phyloP scores from a whole-genome alignment of 2,329 filamentous ascomycete genomes.

The Botrytis fragariae region DNA sequence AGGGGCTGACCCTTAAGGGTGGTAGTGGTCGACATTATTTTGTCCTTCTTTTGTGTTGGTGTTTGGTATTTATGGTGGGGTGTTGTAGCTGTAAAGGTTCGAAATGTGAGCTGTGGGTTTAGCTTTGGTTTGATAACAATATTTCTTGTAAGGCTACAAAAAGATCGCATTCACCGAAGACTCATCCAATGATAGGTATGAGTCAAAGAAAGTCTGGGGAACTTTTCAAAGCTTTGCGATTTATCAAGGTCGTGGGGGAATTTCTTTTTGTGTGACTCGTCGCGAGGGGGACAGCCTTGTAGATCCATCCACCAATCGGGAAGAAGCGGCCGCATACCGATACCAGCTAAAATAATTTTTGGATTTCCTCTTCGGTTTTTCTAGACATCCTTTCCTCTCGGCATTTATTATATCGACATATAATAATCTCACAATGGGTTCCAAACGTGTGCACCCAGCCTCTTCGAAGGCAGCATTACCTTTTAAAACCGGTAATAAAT shows the following conservation, averaged over 20 bases:
- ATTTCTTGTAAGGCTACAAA: constrained; percentile 42
- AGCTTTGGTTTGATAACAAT: constrained; percentile 25
- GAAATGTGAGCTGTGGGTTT: constrained; percentile 29
- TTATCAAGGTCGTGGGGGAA: constrained; percentile 9
- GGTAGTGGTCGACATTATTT: constrained; percentile 60
- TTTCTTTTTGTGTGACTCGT: constrained; percentile 21
- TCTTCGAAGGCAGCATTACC: constrained; percentile 47
- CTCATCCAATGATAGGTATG: constrained; percentile 31
- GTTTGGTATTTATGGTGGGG: constrained; percentile 38
- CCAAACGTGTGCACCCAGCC: constrained; percentile 44
- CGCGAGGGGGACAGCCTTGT: constrained; percentile 13
- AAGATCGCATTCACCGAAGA: constrained; percentile 41
- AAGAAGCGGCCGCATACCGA: constrained; percentile 16
- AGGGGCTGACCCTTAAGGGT: constrained; percentile 89
- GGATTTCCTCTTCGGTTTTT: constrained; percentile 20
- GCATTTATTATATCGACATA: constrained; percentile 10
- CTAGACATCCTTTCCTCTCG: not conserved
- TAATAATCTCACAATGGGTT: constrained; percentile 45
- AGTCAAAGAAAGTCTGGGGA: constrained; percentile 25
- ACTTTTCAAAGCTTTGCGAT: constrained; percentile 16
- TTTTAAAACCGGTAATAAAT: constrained; percentile 69
- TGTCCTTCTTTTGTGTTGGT: constrained; percentile 17
- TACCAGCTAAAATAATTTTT: constrained; percentile 18
- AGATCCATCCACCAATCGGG: constrained; percentile 8
- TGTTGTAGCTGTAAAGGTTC: constrained; percentile 43